Base-by-base conservation (phyloP, 2,329 filamentous ascomycete species). In the Orbilia blumenaviensis region DNA sequence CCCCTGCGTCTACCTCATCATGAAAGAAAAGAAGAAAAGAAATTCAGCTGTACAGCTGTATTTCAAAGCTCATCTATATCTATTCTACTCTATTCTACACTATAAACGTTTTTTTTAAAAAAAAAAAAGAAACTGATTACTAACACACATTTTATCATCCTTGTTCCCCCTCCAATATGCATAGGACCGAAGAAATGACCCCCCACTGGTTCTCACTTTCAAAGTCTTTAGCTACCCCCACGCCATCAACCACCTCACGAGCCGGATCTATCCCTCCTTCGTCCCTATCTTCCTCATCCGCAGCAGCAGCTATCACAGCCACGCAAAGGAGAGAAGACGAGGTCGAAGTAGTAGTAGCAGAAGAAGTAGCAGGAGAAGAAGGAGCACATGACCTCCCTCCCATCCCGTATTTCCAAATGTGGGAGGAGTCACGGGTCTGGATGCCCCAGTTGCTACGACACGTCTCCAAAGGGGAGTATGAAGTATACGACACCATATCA, bases 161-260 rank as follows among this genome's bases (percentile, higher is more conserved):
- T 21, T 32, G 9, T 34, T 34, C 25, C 52, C 21, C n/a, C 27
- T 36, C 21, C 21, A n/a, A n/a, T n/a, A n/a, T 8, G 7, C 61
- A 27, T 32, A 80, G 79, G 25, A 80, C 79, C 4, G 79, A 80
- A 2, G 79, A 80, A 50, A 80, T 80, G 79, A 71, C 71, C 50
- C 79, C 79, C 38, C 58, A 66, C 41, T 80, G 79, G 79, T 80
- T 78, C 50, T 64, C 77, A 6, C 56, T 78, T 25, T 77, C 75
- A 27, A 66, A 74, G 32, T 74, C 69, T 8, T 29, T 74, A 48
- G 36, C 29, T 25, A 14, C 56, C 56, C 56, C 56, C 56, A 61
- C 56, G 21, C 46, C 41, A 29, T 42, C 48, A 48, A 60, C n/a
- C n/a, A n/a, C 50, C n/a, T 16, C 36, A 58, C 12, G 16, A 8